phyloP scores from a whole-genome alignment of 192 early-diverging fungal species.

The Linnemannia zychae region DNA sequence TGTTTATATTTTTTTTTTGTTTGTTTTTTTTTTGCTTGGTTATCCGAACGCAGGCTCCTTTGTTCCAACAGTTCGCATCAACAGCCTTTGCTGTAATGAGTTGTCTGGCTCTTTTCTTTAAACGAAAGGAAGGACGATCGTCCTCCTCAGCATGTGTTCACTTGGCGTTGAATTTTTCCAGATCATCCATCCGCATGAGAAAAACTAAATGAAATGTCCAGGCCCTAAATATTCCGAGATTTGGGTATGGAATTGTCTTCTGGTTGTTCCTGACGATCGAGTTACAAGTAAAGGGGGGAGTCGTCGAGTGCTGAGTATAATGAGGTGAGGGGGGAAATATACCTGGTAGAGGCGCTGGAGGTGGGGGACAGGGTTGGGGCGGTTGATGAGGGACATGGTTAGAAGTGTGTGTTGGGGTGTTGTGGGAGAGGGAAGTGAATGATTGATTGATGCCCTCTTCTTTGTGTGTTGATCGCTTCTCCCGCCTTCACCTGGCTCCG shows the following conservation, averaged over 20 bases:
- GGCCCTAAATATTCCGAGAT: constrained; percentile 4
- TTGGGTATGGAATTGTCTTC: not conserved
- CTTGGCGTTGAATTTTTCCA: not conserved
- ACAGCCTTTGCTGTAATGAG: too few species aligned
- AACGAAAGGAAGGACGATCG: too few species aligned
- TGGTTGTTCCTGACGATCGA: not conserved
- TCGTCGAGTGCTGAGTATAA: not conserved
- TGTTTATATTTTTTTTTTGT: too few species aligned
- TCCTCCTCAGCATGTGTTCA: too few species aligned
- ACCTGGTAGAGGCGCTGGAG: constrained; percentile 58
- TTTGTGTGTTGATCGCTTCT: not conserved
- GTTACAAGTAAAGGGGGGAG: not conserved
- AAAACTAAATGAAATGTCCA: not conserved
- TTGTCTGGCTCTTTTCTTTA: too few species aligned
- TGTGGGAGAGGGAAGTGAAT: not conserved
- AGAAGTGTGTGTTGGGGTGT: not conserved
- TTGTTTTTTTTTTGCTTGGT: too few species aligned
- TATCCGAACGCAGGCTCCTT: too few species aligned
- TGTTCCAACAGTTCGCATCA: too few species aligned
- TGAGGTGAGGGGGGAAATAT: not conserved
- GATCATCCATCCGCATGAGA: not conserved
- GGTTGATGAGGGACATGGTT: constrained; percentile 53
- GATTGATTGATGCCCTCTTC: not conserved
- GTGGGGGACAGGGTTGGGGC: constrained; percentile 53
- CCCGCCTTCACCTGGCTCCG: not conserved